Conservation (phyloP, 306 rosid species). For the Citrullus colocynthis region DNA sequence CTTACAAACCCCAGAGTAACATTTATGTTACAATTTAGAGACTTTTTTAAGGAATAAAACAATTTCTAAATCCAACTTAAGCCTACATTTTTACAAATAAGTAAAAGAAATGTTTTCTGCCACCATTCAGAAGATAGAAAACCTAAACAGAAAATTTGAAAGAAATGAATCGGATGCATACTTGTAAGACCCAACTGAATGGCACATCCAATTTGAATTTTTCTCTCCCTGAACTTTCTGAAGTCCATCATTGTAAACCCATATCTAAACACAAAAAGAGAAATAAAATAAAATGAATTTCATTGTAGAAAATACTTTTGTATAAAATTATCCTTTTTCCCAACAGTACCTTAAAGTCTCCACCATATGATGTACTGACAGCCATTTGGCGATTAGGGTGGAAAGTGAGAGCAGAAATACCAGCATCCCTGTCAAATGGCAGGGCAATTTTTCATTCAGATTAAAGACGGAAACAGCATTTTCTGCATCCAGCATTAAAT, state of each 20-base stretch:
- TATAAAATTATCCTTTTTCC: background rate
- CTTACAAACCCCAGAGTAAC: background rate
- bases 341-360: slow-evolving; percentile 79
- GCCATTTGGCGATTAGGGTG: slow-evolving; percentile 68
- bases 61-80: background rate
- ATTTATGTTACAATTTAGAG: background rate
- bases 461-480: background rate
- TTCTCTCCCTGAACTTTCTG: slow-evolving; percentile 26
- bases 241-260: slow-evolving; percentile 60
- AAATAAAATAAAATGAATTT: slow-evolving; percentile 2
- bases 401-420: slow-evolving; percentile 60
- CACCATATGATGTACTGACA: slow-evolving; percentile 76
- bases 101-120: background rate
- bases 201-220: slow-evolving; percentile 82
- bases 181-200: slow-evolving; percentile 95
- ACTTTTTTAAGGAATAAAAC: background rate
- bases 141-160: slow-evolving; percentile 6
- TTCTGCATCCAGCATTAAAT: background rate
- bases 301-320: background rate
- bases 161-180: slow-evolving; percentile 21
- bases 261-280: slow-evolving; percentile 39
- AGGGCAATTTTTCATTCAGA: background rate
- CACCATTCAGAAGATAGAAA: background rate
- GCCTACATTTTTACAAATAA: background rate
- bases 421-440: slow-evolving; percentile 49